Evolutionary conservation across 2,329 filamentous ascomycete genomes (phyloP).

Genomic region (Coniochaeta sp.): DNA sequence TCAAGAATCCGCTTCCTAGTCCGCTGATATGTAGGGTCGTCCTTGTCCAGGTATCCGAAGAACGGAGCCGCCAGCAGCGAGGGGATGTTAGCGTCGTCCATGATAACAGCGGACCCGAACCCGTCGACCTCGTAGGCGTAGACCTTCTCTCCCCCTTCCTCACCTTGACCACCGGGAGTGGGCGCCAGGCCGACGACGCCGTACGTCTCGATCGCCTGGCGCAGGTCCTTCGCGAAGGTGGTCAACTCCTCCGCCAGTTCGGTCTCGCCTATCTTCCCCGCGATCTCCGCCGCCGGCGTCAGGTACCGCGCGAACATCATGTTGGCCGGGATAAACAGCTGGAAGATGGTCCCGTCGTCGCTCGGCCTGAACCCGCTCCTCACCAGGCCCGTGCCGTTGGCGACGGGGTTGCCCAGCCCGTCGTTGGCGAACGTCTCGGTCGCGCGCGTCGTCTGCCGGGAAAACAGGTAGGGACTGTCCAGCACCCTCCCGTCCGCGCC

Average conservation of each 20-base stretch:
- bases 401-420: slow-evolving; percentile 75
- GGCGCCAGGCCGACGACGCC: slow-evolving; percentile 40
- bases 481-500: slow-evolving; percentile 48
- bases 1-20: slow-evolving; percentile 66
- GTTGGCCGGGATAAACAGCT: slow-evolving; percentile 85
- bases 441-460: slow-evolving; percentile 61
- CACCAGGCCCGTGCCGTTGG: slow-evolving; percentile 71
- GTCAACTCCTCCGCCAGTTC: slow-evolving; percentile 52
- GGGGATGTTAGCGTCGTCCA: slow-evolving; percentile 65
- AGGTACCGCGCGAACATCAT: slow-evolving; percentile 72
- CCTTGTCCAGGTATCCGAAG: slow-evolving; percentile 48
- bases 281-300: slow-evolving; percentile 36
- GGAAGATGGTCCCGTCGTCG: slow-evolving; percentile 79
- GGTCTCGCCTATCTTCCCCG: slow-evolving; percentile 34
- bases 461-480: slow-evolving; percentile 65
- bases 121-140: slow-evolving; percentile 71
- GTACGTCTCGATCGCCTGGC: slow-evolving; percentile 14
- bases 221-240: slow-evolving; percentile 44
- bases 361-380: slow-evolving; percentile 85
- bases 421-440: slow-evolving; percentile 76
- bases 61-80: slow-evolving; percentile 54
- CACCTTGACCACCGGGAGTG: background rate
- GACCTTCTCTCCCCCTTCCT: slow-evolving; percentile 36
- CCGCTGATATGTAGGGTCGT: slow-evolving; percentile 62
- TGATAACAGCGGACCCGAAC: slow-evolving; percentile 52